A percentile compares a stretch with the other conserved stretches of the same genome.
Conservation (phyloP, 768 basidiomycete genomes). For the Artomyces pyxidatus region DNA sequence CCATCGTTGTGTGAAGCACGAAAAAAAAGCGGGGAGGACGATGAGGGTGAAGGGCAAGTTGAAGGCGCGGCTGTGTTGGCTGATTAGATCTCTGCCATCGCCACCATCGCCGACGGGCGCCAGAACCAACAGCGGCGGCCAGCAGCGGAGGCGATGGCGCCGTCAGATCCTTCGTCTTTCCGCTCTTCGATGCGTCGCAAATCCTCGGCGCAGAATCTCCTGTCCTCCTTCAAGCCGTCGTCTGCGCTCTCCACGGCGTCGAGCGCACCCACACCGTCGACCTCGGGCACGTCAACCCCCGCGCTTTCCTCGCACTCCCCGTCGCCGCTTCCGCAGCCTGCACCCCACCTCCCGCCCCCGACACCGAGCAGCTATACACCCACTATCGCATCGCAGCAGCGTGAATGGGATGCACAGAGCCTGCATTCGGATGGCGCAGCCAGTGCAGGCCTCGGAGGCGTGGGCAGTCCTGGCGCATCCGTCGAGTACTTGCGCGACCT, state of each 20-base stretch:
- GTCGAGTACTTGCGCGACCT: conserved; percentile 74
- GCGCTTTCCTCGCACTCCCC: conserved; percentile 27
- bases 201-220: conserved; percentile 77
- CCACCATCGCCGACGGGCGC: not conserved
- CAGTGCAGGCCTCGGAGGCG: conserved; percentile 6
- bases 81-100: not conserved
- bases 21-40: conserved; percentile 13
- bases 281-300: conserved; percentile 13
- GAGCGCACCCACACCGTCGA: conserved; percentile 16
- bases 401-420: conserved; percentile 74
- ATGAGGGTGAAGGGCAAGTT: conserved; percentile 11
- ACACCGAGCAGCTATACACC: not conserved
- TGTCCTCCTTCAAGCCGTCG: conserved; percentile 58
- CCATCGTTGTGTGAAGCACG: conserved; percentile 36
- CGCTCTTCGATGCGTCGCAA: conserved; percentile 74
- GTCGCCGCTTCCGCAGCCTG: conserved; percentile 18
- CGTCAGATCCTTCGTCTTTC: conserved; percentile 17
- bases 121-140: not conserved
- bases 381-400: conserved; percentile 25
- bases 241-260: conserved; percentile 5
- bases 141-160: conserved; percentile 12
- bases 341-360: not conserved
- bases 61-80: not conserved
- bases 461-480: conserved; percentile 45
- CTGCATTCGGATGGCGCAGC: conserved; percentile 35